These are phyloP conservation scores for Primulina tabacum DNA, from an alignment of 257 asterid species.

Conservation along the genomic window DNA sequence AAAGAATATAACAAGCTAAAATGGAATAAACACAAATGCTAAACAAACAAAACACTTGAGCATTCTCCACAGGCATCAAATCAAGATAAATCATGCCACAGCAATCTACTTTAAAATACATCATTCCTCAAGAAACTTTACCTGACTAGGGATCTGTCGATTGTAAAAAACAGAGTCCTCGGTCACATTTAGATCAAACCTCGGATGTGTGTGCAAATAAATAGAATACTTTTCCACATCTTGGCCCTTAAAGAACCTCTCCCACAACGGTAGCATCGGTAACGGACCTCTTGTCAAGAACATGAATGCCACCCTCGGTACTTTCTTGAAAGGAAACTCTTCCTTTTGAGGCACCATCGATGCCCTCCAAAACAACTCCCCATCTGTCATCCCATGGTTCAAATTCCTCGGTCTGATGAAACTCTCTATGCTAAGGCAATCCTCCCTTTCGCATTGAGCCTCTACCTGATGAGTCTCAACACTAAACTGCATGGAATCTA, in stretches of 20 bases:
- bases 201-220: constrained; percentile 77
- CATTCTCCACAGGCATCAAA: not conserved
- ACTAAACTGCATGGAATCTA: constrained; percentile 34
- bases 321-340: constrained; percentile 71
- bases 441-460: constrained; percentile 42
- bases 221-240: constrained; percentile 60
- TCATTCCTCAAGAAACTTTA: constrained; percentile 27
- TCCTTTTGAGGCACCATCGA: constrained; percentile 74
- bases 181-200: constrained; percentile 55
- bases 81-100: constrained; percentile 3
- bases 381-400: constrained; percentile 70
- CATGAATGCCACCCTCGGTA: constrained; percentile 87
- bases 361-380: constrained; percentile 93
- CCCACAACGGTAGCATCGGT: constrained; percentile 91
- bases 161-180: constrained; percentile 63
- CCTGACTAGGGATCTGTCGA: constrained; percentile 91
- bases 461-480: constrained; percentile 18
- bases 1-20: not conserved
- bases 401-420: constrained; percentile 48
- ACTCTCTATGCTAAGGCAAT: constrained; percentile 53
- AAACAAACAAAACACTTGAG: not conserved
- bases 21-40: not conserved
- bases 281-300: constrained; percentile 85
- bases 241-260: constrained; percentile 74
- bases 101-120: constrained; percentile 19